Evolutionary conservation across 139 green algal genomes (phyloP), one percentile per base, ranked within the genome.

Genomic region (Coelastrella sp.): DNA sequence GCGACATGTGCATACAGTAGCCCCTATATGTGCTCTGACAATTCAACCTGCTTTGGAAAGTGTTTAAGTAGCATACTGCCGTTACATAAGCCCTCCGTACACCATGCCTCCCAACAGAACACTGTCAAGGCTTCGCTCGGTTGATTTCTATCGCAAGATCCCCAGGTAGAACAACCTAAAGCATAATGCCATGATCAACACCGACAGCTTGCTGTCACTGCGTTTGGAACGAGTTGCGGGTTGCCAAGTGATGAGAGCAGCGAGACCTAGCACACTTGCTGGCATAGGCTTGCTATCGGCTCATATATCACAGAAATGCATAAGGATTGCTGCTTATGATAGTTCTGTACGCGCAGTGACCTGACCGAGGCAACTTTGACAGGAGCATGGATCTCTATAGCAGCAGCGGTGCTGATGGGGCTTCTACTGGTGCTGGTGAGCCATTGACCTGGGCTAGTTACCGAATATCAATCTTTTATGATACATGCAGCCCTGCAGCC

Each of bases 301-400:
- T 73, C 65, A 73, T 4, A 17, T 4, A 22, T 73, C 14, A 73
- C 65, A 22, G 65, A 73, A 73, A 49, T 49, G 35, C 35, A 49
- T 25, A 3, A 78, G 12, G 3, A 35, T n/a, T 1, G 25, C 12
- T 72, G 63, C 1, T 17, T 22, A 72, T 72, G 63, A 22, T 7
- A 22, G n/a, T 8, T 78, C 8, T 0, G 12, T 15, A 20, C 17
- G 7, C 15, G 93, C 92, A 99, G 96, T 68, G 98, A 99, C 84
- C 92, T 99, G 6, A 99, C 96, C 1, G 97, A 99, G 92, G 96
- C 98, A 0, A 99, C 97, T 6, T 81, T 99, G 6, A 93, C 97
- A 15, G 98, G 98, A 66, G 97, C 95, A 63, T 95, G 95, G 84
- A 94, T 99, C 24, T 99, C 97, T 4, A 93, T 99, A 15, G 75